Conservation (phyloP, 805 yeast genomes). For the Saturnispora quitensis region DNA sequence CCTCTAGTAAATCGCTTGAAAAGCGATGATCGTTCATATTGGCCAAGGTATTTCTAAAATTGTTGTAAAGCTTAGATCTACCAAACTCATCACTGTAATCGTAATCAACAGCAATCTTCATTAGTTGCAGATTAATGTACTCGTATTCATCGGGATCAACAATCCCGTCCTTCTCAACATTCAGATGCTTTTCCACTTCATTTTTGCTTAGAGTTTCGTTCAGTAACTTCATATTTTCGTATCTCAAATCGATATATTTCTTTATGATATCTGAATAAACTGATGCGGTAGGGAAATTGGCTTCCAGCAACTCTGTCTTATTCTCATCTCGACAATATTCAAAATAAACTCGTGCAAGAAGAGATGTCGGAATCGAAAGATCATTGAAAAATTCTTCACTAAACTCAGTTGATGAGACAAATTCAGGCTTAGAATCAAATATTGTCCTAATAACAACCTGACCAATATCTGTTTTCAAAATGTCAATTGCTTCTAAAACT, state of each 20-base stretch:
- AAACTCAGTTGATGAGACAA: slow-evolving; percentile 49
- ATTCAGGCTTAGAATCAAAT: slow-evolving; percentile 53
- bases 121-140: slow-evolving; percentile 65
- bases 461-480: slow-evolving; percentile 57
- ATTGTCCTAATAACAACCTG: slow-evolving; percentile 56
- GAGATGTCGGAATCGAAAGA: slow-evolving; percentile 65
- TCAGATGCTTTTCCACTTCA: slow-evolving; percentile 15
- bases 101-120: slow-evolving; percentile 56
- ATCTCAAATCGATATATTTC: slow-evolving; percentile 45
- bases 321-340: slow-evolving; percentile 51
- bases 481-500: slow-evolving; percentile 58
- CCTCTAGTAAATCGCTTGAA: slow-evolving; percentile 42
- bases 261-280: slow-evolving; percentile 53
- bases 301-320: slow-evolving; percentile 48
- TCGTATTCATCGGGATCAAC: slow-evolving; percentile 52
- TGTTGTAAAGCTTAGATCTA: slow-evolving; percentile 61
- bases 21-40: slow-evolving; percentile 36
- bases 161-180: slow-evolving; percentile 20
- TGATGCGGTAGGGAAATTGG: slow-evolving; percentile 70
- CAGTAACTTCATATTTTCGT: slow-evolving; percentile 13
- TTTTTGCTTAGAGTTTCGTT: slow-evolving; percentile 16
- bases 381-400: slow-evolving; percentile 60
- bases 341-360: slow-evolving; percentile 60
- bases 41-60: slow-evolving; percentile 50
- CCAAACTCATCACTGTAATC: slow-evolving; percentile 91